A percentile compares a stretch with the other conserved stretches of the same genome.
phyloP scores from a whole-genome alignment of 768 basidiomycete species.

The Amanita rubescens region DNA sequence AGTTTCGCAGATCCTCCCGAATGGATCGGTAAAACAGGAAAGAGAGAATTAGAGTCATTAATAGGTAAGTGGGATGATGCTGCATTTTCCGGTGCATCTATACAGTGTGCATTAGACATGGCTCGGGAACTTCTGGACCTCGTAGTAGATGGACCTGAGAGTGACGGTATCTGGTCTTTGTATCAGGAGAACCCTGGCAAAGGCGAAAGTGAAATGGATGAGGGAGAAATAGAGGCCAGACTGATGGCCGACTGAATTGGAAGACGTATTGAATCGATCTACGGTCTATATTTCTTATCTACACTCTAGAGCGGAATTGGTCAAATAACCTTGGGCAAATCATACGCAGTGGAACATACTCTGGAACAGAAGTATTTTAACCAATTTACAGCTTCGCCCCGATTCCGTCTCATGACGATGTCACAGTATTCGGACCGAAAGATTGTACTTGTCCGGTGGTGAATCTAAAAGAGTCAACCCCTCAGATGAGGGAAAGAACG shows the following conservation, averaged over 20 bases:
- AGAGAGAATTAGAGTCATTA: constrained; percentile 35
- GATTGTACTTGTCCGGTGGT: constrained; percentile 37
- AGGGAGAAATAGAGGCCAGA: constrained; percentile 52
- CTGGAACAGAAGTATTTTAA: constrained; percentile 48
- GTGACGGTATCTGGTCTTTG: constrained; percentile 56
- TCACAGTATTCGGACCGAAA: constrained; percentile 50
- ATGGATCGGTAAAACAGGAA: constrained; percentile 40
- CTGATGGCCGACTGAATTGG: constrained; percentile 23
- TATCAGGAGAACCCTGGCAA: constrained; percentile 41
- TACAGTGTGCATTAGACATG: constrained; percentile 33
- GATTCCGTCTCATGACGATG: constrained; percentile 31
- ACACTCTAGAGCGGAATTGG: background rate
- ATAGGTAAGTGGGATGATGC: constrained; percentile 32
- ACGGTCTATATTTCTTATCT: constrained; percentile 3
- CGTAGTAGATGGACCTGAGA: constrained; percentile 67
- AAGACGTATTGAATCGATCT: background rate
- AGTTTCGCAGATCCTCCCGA: constrained; percentile 61
- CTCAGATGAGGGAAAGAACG: constrained; percentile 3
- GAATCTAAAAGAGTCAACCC: constrained; percentile 27
- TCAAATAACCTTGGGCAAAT: background rate
- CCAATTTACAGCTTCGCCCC: constrained; percentile 39
- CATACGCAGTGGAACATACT: constrained; percentile 19
- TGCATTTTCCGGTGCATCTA: constrained; percentile 3
- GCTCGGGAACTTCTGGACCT: constrained; percentile 55
- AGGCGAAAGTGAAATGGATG: constrained; percentile 37